phyloP scores from a whole-genome alignment of 129 eudicot genomes.

The Chrysanthemum lavandulifolium region DNA sequence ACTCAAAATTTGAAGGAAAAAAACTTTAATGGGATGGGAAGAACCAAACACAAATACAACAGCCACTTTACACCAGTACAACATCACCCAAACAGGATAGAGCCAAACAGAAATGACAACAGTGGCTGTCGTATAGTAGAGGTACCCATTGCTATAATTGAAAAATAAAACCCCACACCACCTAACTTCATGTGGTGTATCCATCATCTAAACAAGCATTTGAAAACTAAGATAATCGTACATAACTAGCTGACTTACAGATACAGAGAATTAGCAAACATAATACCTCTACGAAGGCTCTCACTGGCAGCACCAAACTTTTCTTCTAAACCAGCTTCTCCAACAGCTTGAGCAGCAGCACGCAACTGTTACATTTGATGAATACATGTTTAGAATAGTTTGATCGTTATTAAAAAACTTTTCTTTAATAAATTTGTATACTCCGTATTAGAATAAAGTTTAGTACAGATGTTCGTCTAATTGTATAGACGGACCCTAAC shows the following conservation, averaged over 20 bases:
- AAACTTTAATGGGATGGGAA: neutral
- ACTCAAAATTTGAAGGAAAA: neutral
- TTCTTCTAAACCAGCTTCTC: constrained; percentile 73
- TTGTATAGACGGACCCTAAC: too few species aligned
- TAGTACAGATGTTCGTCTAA: too few species aligned
- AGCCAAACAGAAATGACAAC: constrained; percentile 7
- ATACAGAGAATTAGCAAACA: constrained; percentile 92
- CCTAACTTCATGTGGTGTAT: constrained; percentile 14
- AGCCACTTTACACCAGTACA: constrained; percentile 16
- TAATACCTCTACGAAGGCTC: constrained; percentile 84
- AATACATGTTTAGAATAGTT: neutral
- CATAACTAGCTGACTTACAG: constrained; percentile 20
- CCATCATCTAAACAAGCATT: constrained; percentile 12
- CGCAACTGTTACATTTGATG: constrained; percentile 48
- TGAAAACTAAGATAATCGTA: neutral
- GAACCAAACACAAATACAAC: neutral
- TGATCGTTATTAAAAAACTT: neutral
- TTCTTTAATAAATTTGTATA: too few species aligned
- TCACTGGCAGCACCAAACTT: constrained; percentile 87
- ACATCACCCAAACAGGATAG: constrained; percentile 18
- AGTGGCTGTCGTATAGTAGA: neutral
- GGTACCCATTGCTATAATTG: constrained; percentile 10
- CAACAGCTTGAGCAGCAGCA: constrained; percentile 89
- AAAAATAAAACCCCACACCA: constrained; percentile 23
- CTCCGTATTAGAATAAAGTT: too few species aligned